Percentiles rank a stretch among this genome's conserved stretches.
Conservation (phyloP, 2,329 filamentous ascomycete genomes). For the Penicillium brevicompactum region DNA sequence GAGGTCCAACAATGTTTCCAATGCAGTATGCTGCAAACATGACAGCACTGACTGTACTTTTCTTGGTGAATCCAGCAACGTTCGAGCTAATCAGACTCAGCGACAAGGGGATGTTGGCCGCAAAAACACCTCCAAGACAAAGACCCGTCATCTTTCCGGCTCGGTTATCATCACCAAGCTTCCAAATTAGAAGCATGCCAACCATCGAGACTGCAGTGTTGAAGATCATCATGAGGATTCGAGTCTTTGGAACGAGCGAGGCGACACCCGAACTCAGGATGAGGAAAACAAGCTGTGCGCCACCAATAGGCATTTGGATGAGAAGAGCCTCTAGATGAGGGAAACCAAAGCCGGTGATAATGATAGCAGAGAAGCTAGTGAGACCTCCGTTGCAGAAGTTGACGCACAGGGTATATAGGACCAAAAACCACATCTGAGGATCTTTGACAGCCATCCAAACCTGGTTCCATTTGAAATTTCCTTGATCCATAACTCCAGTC, state of each 20-base stretch:
- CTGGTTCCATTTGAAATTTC: constrained; percentile 47
- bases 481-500: constrained; percentile 56
- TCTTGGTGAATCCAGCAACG: constrained; percentile 40
- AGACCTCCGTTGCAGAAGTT: constrained; percentile 39
- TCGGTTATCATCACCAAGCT: constrained; percentile 25
- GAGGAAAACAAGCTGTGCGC: constrained; percentile 36
- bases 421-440: constrained; percentile 36
- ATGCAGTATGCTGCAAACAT: constrained; percentile 51
- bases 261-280: constrained; percentile 31
- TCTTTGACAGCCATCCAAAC: constrained; percentile 37
- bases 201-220: constrained; percentile 32
- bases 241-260: constrained; percentile 28
- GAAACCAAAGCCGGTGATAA: constrained; percentile 43
- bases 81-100: constrained; percentile 39
- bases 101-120: constrained; percentile 38
- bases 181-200: constrained; percentile 38
- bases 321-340: constrained; percentile 39
- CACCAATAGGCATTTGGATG: constrained; percentile 41
- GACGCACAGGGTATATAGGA: constrained; percentile 35
- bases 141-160: constrained; percentile 34
- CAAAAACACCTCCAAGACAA: constrained; percentile 35
- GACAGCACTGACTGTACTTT: constrained; percentile 43
- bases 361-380: constrained; percentile 38
- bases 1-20: constrained; percentile 38
- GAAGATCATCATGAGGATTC: constrained; percentile 38